Conservation (phyloP, 768 basidiomycete genomes). For the Hirschioporus abietinus region DNA sequence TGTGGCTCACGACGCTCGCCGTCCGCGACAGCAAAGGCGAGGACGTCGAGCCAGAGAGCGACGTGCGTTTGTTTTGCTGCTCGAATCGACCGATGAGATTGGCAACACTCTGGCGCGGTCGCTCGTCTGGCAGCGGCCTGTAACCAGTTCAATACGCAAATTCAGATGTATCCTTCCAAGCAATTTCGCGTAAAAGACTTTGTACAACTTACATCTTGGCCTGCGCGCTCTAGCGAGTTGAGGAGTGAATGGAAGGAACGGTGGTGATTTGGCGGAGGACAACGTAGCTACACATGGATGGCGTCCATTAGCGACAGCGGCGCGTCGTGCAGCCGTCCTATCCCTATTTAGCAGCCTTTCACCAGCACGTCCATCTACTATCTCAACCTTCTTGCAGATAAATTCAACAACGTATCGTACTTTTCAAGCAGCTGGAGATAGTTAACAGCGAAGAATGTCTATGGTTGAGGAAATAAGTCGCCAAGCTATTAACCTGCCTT, state of each 20-base stretch:
- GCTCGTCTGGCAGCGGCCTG: constrained; percentile 86
- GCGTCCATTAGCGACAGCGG: neutral
- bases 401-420: neutral
- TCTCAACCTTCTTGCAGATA: no score
- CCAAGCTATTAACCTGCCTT: neutral
- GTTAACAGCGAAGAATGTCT: neutral
- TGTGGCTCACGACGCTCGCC: constrained; percentile 62
- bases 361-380: no score
- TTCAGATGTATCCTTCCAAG: neutral
- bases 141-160: neutral
- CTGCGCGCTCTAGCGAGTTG: neutral
- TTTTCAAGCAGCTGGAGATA: neutral
- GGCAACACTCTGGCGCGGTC: constrained; percentile 80
- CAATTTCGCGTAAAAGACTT: neutral
- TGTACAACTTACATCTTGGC: neutral
- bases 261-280: neutral
- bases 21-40: constrained; percentile 43
- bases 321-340: neutral
- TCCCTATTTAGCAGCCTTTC: neutral
- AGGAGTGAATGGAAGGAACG: neutral
- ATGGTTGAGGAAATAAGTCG: neutral
- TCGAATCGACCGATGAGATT: constrained; percentile 90
- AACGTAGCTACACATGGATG: neutral
- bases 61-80: constrained; percentile 66
- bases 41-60: constrained; percentile 26